Evolutionary conservation across 2,329 filamentous ascomycete genomes (phyloP).

Genomic region (Pseudocercospora ulei): DNA sequence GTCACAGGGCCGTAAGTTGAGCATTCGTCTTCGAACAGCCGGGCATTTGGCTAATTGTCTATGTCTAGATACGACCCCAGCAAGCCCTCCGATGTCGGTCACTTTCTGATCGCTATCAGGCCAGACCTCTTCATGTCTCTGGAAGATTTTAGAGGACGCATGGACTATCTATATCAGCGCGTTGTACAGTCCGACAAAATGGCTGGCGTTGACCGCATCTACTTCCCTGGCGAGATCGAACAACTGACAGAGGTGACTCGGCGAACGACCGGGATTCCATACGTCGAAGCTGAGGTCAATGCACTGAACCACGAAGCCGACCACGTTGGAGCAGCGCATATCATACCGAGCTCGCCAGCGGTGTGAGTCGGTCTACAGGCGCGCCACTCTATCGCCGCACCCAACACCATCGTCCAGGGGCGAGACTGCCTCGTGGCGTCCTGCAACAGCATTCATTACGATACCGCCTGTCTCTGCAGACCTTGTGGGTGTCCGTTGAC

Average conservation of each 20-base stretch:
- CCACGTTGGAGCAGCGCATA: slow-evolving; percentile 33
- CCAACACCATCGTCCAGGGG: no score
- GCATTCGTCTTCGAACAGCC: not conserved
- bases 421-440: no score
- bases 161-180: slow-evolving; percentile 50
- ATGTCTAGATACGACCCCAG: slow-evolving; percentile 39
- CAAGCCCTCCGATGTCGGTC: slow-evolving; percentile 39
- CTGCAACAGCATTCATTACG: no score
- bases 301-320: slow-evolving; percentile 45
- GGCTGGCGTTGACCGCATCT: slow-evolving; percentile 47
- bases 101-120: slow-evolving; percentile 34
- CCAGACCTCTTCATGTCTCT: slow-evolving; percentile 34
- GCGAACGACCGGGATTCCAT: slow-evolving; percentile 42
- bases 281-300: slow-evolving; percentile 42
- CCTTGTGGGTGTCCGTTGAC: not conserved
- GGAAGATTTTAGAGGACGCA: slow-evolving; percentile 36
- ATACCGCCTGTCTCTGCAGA: not conserved
- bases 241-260: slow-evolving; percentile 41
- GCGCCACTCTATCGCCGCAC: no score
- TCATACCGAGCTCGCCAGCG: no score
- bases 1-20: slow-evolving; percentile 59
- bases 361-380: no score
- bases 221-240: slow-evolving; percentile 51
- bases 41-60: not conserved
- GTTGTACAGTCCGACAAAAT: slow-evolving; percentile 47